Base-by-base conservation (phyloP, 495 filamentous ascomycete genomes). In the Podospora pseudoanserina region DNA sequence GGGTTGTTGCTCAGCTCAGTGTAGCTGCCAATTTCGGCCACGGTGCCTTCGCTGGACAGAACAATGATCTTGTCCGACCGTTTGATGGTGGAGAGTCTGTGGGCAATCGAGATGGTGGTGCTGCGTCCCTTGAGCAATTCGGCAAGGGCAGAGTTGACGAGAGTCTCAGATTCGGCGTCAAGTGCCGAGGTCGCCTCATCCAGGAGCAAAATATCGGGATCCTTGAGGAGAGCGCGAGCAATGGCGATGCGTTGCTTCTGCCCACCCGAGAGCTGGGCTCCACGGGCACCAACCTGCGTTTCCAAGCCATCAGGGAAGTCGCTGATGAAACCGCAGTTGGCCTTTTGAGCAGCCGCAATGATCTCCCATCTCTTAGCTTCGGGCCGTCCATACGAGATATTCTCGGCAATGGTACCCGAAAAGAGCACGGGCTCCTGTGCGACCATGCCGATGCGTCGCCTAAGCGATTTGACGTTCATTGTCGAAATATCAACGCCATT, bases 191-290 rank as follows among this genome's bases (percentile, higher is more conserved):
- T 96, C 18, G 92, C 92, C 85, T 99, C 95, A 76, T 99, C 95
- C 2, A 99, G 86, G 68, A 99, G 94, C 65, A 99, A 77, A 74
- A 99, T 97, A 77, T 99, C 96, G 0, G 95, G 95, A 63, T 97
- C 88, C 80, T 98, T 98, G 72, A 99, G 89, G 23, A 99, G 84
- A 9, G 95, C 95, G 61, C 95, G 86, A 0, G 95, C 95, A 78
- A 99, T 98, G 27, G 95, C 96, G 73, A 99, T 97, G 66, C 95
- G 91, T 76, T 98, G 96, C 79, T 98, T 98, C 78, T 99, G 95
- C 1, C 95, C 95, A 44, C 95, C 95, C 7, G 93, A 97, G 6
- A 99, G 84, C 77, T 97, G 95, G 3, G 95, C 92, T 26, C 95
- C 95, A 54, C 95, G 88, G 19, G 95, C 91, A 61, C 95, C 95